Evolutionary conservation across 805 yeast species (phyloP), one percentile per base, ranked within the genome.

Genomic region (Yarrowia sp.): DNA sequence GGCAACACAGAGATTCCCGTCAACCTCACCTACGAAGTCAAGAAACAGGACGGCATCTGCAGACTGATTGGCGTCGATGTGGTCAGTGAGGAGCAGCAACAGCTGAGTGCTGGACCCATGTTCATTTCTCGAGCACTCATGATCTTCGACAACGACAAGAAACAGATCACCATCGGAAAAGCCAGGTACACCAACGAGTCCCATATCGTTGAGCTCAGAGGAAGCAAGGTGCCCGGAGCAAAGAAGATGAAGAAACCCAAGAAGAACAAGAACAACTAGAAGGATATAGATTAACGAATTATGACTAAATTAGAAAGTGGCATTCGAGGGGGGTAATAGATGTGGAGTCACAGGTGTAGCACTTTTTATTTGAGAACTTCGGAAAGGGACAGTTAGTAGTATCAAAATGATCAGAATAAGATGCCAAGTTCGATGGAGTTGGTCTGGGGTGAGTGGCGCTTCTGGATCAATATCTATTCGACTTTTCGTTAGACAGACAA

Each of bases 71-170:
- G 60, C 2, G 34, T 53, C 14, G 60, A 53, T 2, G 34, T 53
- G 9, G 44, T 53, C 7, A 6, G 12, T 13, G 56, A 50, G 7
- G 56, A 38, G 10, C 19, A 15, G 20, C 15, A 34, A 9, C 39
- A 33, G 36, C 39, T 53, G 15, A 53, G 60, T 10, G 44, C 60
- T 5, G 60, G 60, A 9, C 60, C 60, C 13, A 24, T 53, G 36
- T 53, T 53, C 36, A 53, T 53, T 24, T 53, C 60, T 2, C 33
- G 60, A 5, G 46, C 60, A 1, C 44, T 53, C n/a, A 53, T 53
- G 60, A 53, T 53, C 24, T 53, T 53, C 34, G 60, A 53, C 15
- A 53, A 53, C 19, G 36, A 53, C 14, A 53, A 53, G 36, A 53
- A 39, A 4, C 60, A 53, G 15, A 53, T 53, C 34, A 53, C 60